A percentile compares a stretch with the other conserved stretches of the same genome.
Evolutionary conservation across 805 yeast genomes (phyloP).

Genomic region (Pichia nanzhaoensis): DNA sequence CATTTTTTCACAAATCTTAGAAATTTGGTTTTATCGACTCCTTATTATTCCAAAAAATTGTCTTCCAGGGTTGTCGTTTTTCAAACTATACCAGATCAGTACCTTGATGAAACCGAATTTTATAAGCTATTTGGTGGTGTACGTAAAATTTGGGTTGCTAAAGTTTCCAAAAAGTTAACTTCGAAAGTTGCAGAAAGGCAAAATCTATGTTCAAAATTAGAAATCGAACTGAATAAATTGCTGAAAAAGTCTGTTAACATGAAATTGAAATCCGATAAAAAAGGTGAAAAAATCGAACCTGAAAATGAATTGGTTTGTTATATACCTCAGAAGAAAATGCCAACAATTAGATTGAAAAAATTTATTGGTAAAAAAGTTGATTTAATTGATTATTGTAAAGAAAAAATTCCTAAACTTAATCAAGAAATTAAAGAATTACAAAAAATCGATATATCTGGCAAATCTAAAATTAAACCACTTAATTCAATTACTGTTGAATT

Average conservation of each 20-base stretch:
- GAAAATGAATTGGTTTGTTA: conserved; percentile 45
- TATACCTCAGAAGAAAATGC: conserved; percentile 63
- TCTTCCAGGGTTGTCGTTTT: conserved; percentile 79
- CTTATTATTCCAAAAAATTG: conserved; percentile 65
- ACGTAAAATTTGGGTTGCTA: conserved; percentile 70
- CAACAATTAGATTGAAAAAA: conserved; percentile 39
- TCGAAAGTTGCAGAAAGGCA: conserved; percentile 54
- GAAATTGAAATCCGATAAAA: conserved; percentile 59
- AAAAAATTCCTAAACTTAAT: conserved; percentile 50
- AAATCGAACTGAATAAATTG: conserved; percentile 53
- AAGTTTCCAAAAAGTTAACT: conserved; percentile 51
- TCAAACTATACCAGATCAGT: conserved; percentile 74
- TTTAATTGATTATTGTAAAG: conserved; percentile 49
- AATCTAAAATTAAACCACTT: conserved; percentile 43
- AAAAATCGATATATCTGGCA: conserved; percentile 33
- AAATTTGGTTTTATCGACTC: conserved; percentile 72
- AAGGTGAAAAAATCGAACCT: conserved; percentile 42
- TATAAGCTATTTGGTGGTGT: conserved; percentile 77
- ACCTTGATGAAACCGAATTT: conserved; percentile 65
- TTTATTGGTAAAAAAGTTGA: conserved; percentile 57
- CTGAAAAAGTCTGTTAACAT: conserved; percentile 59
- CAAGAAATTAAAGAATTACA: conserved; percentile 53
- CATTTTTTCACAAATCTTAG: conserved; percentile 70
- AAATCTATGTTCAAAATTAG: conserved; percentile 53
- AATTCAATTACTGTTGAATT: conserved; percentile 77